Evolutionary conservation across 2,329 filamentous ascomycete genomes (phyloP), one percentile per base, ranked within the genome.

Genomic region (Colletotrichum gigasporum): DNA sequence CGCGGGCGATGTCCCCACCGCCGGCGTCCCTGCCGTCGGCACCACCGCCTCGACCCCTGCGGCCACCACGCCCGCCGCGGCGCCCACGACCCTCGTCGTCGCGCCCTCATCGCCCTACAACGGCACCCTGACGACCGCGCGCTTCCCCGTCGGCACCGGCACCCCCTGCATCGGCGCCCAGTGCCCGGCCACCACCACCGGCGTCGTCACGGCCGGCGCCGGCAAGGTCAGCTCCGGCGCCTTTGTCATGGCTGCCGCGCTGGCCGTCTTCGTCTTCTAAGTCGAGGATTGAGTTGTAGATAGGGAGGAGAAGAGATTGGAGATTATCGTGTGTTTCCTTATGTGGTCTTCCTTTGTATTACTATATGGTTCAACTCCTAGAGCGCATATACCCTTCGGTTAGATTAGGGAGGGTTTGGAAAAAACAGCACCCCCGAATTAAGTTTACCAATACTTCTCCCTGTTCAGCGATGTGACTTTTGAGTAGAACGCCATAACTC

Each of bases 371-470:
- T 28, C 54, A n/a, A n/a, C 18, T 32, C 14, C 16, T 30, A 51
- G 53, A 58, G 59, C 44, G 59, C 45, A 51, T 58, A 63, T 59
- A 58, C 59, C 59, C 59, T 63, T 59, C 59, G 37, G 18, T 39
- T 24, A 26, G 22, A 39, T 24, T 48, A 24, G 53, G 16, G 30
- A 39, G 28, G 44, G n/a, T 20, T 53, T 6, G 30, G 24, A 35
- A 32, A 44, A 26, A 35, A 32, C 35, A 26, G 18, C 45, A 39
- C 11, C n/a, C n/a, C 37, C 34, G 10, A 52, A 45, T 44, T 20
- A 37, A n/a, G 16, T 35, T 39, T 48, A 18, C 24, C 4, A 51
- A 11, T 30, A 9, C 18, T n/a, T n/a, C n/a, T n/a, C n/a, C n/a
- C n/a, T n/a, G n/a, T n/a, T n/a, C n/a, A n/a, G n/a, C n/a, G n/a